Conservation (phyloP, 768 basidiomycete genomes). For the Rhizopogon sp. region DNA sequence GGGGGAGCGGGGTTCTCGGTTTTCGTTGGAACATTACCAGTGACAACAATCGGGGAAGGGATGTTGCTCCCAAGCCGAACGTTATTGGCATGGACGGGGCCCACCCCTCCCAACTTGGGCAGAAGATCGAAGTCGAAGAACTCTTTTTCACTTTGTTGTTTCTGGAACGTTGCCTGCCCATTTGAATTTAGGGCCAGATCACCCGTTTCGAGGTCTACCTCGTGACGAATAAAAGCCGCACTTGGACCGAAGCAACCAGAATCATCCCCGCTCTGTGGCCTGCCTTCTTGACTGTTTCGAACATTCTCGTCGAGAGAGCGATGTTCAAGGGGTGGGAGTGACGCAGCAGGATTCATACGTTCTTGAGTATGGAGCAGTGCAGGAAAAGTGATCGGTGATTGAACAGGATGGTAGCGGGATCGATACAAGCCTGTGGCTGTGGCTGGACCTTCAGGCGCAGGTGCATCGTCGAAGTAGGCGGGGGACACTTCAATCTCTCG, state of each 20-base stretch:
- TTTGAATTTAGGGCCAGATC: background rate
- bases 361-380: conserved; percentile 13
- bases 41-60: background rate
- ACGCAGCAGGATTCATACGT: background rate
- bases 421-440: conserved; percentile 32
- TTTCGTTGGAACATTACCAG: background rate
- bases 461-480: conserved; percentile 39
- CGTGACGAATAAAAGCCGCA: conserved; percentile 23
- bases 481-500: conserved; percentile 35
- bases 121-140: conserved; percentile 25
- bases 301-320: background rate
- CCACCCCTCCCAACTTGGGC: conserved; percentile 4
- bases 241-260: conserved; percentile 17
- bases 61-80: background rate
- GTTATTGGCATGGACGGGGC: background rate
- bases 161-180: conserved; percentile 3
- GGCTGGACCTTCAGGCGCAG: conserved; percentile 40
- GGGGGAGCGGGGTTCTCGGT: background rate
- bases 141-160: conserved; percentile 10
- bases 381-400: conserved; percentile 13
- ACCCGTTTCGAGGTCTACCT: conserved; percentile 7
- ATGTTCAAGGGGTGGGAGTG: background rate
- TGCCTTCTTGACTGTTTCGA: background rate
- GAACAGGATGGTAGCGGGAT: conserved; percentile 21
- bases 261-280: background rate